phyloP scores from a whole-genome alignment of 331 rosid species.

The Saraca asoca region DNA sequence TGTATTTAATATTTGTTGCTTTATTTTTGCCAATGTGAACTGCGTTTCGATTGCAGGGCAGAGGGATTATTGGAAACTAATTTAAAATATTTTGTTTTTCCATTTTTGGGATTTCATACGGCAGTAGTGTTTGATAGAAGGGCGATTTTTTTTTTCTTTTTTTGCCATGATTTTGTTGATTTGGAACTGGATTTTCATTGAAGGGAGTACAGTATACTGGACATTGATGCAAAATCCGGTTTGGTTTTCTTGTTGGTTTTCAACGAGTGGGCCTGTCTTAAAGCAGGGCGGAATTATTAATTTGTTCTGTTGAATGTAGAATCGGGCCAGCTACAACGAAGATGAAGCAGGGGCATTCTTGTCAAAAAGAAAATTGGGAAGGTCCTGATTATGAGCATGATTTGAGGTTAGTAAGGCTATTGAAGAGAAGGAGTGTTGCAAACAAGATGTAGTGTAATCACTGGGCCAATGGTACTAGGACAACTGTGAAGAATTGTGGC shows the following conservation, averaged over 20 bases:
- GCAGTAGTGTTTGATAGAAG: no score
- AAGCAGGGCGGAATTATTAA: neutral
- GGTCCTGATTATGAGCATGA: constrained; percentile 15
- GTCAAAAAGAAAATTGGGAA: neutral
- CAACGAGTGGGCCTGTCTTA: constrained; percentile 1
- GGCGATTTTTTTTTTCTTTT: no score
- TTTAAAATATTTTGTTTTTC: no score
- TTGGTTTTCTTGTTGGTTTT: neutral
- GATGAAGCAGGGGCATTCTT: neutral
- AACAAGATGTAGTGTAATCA: neutral
- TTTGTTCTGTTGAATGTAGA: constrained; percentile 10
- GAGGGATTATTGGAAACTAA: no score
- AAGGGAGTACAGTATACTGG: no score
- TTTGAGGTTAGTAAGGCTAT: constrained; percentile 40
- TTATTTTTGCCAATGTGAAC: no score
- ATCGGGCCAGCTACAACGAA: neutral
- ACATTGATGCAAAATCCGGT: no score
- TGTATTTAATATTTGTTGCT: no score
- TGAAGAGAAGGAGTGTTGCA: constrained; percentile 33
- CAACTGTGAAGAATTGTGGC: constrained; percentile 2
- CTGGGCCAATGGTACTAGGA: constrained; percentile 13
- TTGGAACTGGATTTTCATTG: no score
- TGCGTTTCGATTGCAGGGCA: no score
- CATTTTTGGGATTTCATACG: no score
- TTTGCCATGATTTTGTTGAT: no score